Evolutionary conservation across 2,329 filamentous ascomycete species (phyloP), one percentile per base, ranked within the genome.

Genomic region (Cryphonectria radicalis): DNA sequence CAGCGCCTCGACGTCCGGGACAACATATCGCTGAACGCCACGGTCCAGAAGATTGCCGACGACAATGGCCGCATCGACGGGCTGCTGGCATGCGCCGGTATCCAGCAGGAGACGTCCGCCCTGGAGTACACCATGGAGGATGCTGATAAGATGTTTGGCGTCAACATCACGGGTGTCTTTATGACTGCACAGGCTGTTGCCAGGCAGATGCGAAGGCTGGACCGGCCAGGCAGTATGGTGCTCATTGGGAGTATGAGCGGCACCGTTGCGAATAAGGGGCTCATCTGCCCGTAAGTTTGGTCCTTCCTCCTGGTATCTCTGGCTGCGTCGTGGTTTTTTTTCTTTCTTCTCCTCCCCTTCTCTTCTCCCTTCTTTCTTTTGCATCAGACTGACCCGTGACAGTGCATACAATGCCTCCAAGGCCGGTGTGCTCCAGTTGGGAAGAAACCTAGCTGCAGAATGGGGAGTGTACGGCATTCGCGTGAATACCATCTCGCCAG

Each of bases 131-230:
- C 89, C 35, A 89, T 92, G 32, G 86, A 91, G 78, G 92, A 93
- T 78, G 89, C 90, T 79, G 90, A 94, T 79, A 88, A 90, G 80
- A 93, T 97, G 85, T 87, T 97, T 81, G 88, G 92, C 77, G 91
- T 95, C 77, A 97, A 98, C 81, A 86, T 97, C 76, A 96, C 90
- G n/a, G 95, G 94, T 17, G 90, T 88, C 40, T 93, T 94, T 82
- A 89, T 95, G 87, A 97, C 93, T 74, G 93, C 94, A 37, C 93
- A 95, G 84, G 93, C 93, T 28, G 93, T 93, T n/a, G 95, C 94
- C 46, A 87, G 91, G 69, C 92, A 96, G 79, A 90, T 93, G 87
- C 83, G 90, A 32, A 85, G 86, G 66, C 83, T 88, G 40, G 85
- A 88, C 70, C 84, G 82, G 37, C 82, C 83, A 7, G 90, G 90